phyloP scores from a whole-genome alignment of 495 filamentous ascomycete genomes.

The Penicillium cinerascens region DNA sequence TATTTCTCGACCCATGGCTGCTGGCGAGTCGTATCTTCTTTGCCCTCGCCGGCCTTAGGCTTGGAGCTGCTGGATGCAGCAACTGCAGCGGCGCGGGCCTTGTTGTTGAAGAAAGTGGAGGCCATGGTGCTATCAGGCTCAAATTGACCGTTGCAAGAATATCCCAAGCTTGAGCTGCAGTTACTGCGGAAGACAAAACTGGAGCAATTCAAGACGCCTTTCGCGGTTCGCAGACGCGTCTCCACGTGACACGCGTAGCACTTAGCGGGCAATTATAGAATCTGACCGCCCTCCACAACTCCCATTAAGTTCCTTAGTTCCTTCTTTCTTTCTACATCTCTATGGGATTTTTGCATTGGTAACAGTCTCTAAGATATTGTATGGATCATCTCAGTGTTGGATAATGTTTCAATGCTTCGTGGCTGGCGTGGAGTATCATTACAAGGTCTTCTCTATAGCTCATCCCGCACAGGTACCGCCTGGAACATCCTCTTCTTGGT shows the following conservation, averaged over 20 bases:
- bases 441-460: conserved; percentile 43
- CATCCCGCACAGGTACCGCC: conserved; percentile 48
- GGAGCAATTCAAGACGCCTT: conserved; percentile 11
- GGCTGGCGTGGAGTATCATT: conserved; percentile 5
- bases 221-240: conserved; percentile 36
- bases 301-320: too few relatives aligned
- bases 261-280: conserved; percentile 6
- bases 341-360: too few relatives aligned
- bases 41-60: conserved; percentile 52
- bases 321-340: too few relatives aligned
- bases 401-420: conserved; percentile 5
- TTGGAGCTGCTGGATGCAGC: conserved; percentile 49
- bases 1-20: conserved; percentile 99
- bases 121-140: conserved; percentile 37
- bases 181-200: conserved; percentile 6
- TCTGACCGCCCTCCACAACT: too few relatives aligned
- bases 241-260: conserved; percentile 39
- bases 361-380: too few relatives aligned
- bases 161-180: neutral
- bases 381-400: neutral
- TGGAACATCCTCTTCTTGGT: conserved; percentile 87
- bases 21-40: conserved; percentile 60
- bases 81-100: conserved; percentile 81
- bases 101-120: conserved; percentile 91
- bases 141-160: neutral